These are phyloP conservation scores for Brassica carinata DNA, from an alignment of 345 rosid species.

Conservation along the genomic window DNA sequence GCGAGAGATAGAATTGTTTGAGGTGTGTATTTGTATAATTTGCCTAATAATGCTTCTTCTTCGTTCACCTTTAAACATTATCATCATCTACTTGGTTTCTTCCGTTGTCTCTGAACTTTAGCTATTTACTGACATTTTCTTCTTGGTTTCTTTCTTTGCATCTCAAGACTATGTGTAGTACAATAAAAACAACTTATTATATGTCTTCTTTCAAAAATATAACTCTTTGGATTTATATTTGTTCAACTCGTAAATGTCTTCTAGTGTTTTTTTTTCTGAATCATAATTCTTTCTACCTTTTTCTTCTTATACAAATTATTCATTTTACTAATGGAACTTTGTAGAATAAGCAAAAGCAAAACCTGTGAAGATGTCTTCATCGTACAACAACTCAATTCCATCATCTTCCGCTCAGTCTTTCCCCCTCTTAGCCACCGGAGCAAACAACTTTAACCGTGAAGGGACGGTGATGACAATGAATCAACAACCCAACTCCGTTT, in stretches of 20 bases:
- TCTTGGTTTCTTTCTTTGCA: constrained; percentile 40
- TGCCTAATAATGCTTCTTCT: constrained; percentile 25
- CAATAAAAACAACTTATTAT: not conserved
- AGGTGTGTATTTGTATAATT: constrained; percentile 21
- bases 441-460: constrained; percentile 25
- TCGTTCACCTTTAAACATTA: constrained; percentile 21
- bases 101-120: constrained; percentile 25
- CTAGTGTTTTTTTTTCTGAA: constrained; percentile 37
- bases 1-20: constrained; percentile 4
- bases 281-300: constrained; percentile 19
- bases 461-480: not conserved
- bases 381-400: constrained; percentile 23
- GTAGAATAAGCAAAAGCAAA: constrained; percentile 28
- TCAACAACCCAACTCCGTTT: too few relatives aligned
- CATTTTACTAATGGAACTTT: constrained; percentile 24
- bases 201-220: constrained; percentile 40
- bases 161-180: constrained; percentile 13
- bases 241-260: constrained; percentile 34
- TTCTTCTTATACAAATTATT: not conserved
- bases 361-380: constrained; percentile 37
- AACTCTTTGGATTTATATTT: constrained; percentile 33
- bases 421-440: constrained; percentile 15
- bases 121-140: constrained; percentile 40
- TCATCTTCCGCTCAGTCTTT: constrained; percentile 36
- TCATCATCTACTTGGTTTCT: constrained; percentile 31